Evolutionary conservation across 1,284 basidiomycete species (phyloP).

Genomic region (Cutaneotrichosporon sp.): DNA sequence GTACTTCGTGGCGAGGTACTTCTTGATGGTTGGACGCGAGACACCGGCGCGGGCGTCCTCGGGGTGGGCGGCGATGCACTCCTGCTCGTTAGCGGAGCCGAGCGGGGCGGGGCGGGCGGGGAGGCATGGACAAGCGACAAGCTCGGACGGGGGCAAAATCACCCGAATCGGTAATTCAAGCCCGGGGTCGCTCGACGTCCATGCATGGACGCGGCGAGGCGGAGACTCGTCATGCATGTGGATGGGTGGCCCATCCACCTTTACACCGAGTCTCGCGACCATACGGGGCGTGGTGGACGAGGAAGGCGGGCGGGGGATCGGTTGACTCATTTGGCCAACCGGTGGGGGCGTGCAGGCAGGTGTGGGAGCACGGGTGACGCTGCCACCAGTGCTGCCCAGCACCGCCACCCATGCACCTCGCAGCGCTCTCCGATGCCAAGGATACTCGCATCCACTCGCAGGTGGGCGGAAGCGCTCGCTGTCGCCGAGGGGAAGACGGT

Average conservation of each 20-base stretch:
- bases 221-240: slow-evolving; percentile 1
- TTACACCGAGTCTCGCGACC: neutral
- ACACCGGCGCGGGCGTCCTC: slow-evolving; percentile 82
- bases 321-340: slow-evolving; percentile 2
- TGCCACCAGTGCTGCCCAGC: neutral
- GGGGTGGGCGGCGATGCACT: slow-evolving; percentile 73
- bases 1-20: slow-evolving; percentile 79
- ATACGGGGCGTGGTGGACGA: neutral
- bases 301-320: neutral
- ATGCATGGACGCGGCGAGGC: slow-evolving; percentile 16
- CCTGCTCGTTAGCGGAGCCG: slow-evolving; percentile 49
- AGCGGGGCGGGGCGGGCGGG: neutral
- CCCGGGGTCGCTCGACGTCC: neutral
- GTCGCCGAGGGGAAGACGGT: neutral
- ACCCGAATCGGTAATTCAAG: slow-evolving; percentile 38
- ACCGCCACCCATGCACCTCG: neutral
- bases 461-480: neutral
- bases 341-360: neutral
- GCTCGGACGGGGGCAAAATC: slow-evolving; percentile 17
- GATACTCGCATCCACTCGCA: slow-evolving; percentile 1
- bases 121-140: neutral
- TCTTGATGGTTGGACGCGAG: slow-evolving; percentile 90
- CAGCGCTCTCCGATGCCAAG: neutral
- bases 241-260: slow-evolving; percentile 4
- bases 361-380: slow-evolving; percentile 1